Percentiles rank a stretch among this genome's conserved stretches.
Conservation (phyloP, 116 monocot genomes). For the Phalaenopsis hybrid region DNA sequence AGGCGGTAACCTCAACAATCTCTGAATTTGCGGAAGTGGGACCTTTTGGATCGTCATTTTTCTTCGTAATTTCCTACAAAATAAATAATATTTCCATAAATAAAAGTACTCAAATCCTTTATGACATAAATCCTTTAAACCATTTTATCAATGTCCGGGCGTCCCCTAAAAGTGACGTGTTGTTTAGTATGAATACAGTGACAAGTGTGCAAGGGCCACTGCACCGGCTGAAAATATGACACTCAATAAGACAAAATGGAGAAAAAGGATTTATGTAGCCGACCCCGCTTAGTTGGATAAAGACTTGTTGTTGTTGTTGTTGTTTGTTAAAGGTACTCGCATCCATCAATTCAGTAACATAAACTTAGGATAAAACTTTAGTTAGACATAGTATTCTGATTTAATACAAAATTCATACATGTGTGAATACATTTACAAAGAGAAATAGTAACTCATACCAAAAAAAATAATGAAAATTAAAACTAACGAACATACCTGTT, state of each 20-base stretch:
- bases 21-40: conserved; percentile 18
- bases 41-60: conserved; percentile 15
- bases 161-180: no score
- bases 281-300: no score
- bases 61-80: conserved; percentile 37
- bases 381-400: not conserved
- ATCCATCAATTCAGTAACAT: not conserved
- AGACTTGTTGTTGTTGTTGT: no score
- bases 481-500: conserved; percentile 26
- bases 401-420: not conserved
- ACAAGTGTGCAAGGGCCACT: no score
- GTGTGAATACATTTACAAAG: not conserved
- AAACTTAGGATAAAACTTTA: not conserved
- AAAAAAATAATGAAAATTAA: not conserved
- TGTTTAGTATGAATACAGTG: no score
- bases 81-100: not conserved
- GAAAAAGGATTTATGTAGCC: no score
- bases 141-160: no score
- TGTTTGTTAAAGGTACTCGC: no score
- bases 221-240: no score
- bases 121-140: no score
- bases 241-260: no score
- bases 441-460: not conserved
- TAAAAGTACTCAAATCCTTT: not conserved
- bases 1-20: conserved; percentile 39